These are phyloP conservation scores for Clavispora vitiphila DNA, from an alignment of 805 yeast species.

Conservation along the genomic window DNA sequence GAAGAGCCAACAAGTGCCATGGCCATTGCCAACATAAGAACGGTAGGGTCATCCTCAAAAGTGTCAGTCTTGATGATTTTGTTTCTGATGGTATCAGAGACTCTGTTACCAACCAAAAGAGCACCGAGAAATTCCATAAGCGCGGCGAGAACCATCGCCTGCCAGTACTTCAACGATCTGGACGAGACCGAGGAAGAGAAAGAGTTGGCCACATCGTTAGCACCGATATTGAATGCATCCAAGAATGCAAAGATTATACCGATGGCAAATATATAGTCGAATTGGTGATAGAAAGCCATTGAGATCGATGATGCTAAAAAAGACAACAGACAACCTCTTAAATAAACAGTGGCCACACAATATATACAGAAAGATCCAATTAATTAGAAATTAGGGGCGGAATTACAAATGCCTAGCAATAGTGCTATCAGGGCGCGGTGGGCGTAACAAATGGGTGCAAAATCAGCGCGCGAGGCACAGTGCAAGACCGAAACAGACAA, in stretches of 20 bases:
- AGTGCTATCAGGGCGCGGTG: not conserved
- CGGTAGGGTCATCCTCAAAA: constrained; percentile 56
- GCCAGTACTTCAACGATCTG: constrained; percentile 63
- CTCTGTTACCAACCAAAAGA: constrained; percentile 66
- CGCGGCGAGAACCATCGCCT: constrained; percentile 69
- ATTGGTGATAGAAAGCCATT: constrained; percentile 45
- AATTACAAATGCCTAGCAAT: not conserved
- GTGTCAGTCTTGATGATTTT: constrained; percentile 52
- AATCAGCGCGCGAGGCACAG: not conserved
- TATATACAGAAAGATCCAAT: not conserved
- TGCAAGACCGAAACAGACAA: not conserved
- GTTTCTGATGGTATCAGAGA: constrained; percentile 65
- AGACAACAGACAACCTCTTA: too few relatives aligned
- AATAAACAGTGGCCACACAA: too few relatives aligned
- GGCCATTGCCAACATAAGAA: constrained; percentile 69
- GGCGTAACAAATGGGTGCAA: constrained; percentile 10
- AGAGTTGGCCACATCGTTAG: constrained; percentile 78
- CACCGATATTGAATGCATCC: constrained; percentile 79
- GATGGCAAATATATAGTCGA: constrained; percentile 67
- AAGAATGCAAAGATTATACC: constrained; percentile 67
- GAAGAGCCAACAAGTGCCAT: constrained; percentile 75
- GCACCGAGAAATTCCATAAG: constrained; percentile 74
- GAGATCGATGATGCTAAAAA: too few relatives aligned
- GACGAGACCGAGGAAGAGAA: constrained; percentile 75
- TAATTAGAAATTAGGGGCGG: not conserved